phyloP scores from a whole-genome alignment of 345 rosid species.

The Anacardium occidentale region DNA sequence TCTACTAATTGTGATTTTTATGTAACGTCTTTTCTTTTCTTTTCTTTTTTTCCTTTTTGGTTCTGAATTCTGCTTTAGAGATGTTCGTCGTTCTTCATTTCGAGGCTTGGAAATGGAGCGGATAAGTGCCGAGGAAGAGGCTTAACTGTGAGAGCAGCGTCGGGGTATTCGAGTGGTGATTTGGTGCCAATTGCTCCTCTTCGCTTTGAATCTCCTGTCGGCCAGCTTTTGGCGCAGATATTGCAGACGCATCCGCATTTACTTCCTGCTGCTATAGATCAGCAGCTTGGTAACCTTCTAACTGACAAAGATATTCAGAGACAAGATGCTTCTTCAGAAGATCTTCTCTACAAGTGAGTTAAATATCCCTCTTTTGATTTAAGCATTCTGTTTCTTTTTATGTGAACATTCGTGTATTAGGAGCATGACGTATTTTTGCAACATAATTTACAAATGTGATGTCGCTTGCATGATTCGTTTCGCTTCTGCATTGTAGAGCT shows the following conservation, averaged over 20 bases:
- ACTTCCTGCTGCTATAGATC: slow-evolving; percentile 75
- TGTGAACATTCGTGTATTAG: neutral
- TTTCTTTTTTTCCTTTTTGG: neutral
- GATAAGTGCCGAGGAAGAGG: slow-evolving; percentile 47
- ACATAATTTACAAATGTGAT: neutral
- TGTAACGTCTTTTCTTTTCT: neutral
- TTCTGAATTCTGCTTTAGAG: slow-evolving; percentile 36
- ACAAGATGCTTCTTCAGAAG: slow-evolving; percentile 41
- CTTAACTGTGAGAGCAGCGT: slow-evolving; percentile 64
- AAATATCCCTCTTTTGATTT: neutral
- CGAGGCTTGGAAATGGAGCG: slow-evolving; percentile 42
- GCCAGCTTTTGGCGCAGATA: slow-evolving; percentile 77
- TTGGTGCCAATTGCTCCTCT: slow-evolving; percentile 69
- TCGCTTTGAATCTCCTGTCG: slow-evolving; percentile 73
- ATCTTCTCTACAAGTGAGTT: slow-evolving; percentile 74
- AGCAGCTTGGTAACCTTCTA: slow-evolving; percentile 81
- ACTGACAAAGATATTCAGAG: slow-evolving; percentile 48
- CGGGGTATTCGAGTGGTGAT: slow-evolving; percentile 42
- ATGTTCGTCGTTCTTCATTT: slow-evolving; percentile 43
- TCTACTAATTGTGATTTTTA: neutral
- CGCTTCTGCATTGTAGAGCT: neutral
- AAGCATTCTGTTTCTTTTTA: neutral
- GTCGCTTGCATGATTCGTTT: neutral
- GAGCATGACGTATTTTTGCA: neutral
- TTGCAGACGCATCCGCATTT: slow-evolving; percentile 85